phyloP scores from a whole-genome alignment of 2,329 filamentous ascomycete genomes.

The Penicillium sp. region DNA sequence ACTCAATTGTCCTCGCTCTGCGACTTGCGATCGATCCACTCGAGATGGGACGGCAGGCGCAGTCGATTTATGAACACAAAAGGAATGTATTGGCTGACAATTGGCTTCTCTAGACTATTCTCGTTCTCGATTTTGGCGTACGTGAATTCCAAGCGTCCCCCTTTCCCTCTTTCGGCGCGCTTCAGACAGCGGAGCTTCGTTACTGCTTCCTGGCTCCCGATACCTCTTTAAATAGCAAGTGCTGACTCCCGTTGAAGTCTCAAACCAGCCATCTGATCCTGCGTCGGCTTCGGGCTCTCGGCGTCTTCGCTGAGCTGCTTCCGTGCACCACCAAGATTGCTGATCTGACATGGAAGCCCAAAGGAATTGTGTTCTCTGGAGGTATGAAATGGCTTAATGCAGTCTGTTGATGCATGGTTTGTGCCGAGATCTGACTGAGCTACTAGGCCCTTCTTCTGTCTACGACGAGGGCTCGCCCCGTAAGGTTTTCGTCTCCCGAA shows the following conservation, averaged over 20 bases:
- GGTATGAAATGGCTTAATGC: constrained; percentile 15
- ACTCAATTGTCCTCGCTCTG: constrained; percentile 3
- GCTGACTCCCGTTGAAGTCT: constrained; percentile 11
- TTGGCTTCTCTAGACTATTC: constrained; percentile 10
- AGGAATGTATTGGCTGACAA: constrained; percentile 11
- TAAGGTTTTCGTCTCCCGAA: constrained; percentile 8
- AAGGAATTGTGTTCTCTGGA: constrained; percentile 76
- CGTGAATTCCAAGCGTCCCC: background rate
- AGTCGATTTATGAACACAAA: constrained; percentile 2
- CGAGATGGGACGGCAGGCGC: constrained; percentile 1
- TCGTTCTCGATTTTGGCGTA: constrained; percentile 16
- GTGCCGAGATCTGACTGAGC: constrained; percentile 6
- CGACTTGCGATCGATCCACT: constrained; percentile 9
- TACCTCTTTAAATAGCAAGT: constrained; percentile 1
- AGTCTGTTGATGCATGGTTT: background rate
- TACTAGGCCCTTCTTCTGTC: constrained; percentile 65
- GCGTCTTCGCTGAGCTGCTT: constrained; percentile 83
- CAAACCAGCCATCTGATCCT: constrained; percentile 62
- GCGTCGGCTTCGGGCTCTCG: constrained; percentile 70
- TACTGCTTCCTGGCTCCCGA: background rate
- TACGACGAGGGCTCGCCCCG: constrained; percentile 72
- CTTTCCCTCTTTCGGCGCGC: background rate
- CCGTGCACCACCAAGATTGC: constrained; percentile 78
- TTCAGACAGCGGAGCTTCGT: constrained; percentile 5
- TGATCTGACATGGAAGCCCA: constrained; percentile 74